phyloP scores from a whole-genome alignment of 352 stramenopile species.

The Globisporangium nagaii region DNA sequence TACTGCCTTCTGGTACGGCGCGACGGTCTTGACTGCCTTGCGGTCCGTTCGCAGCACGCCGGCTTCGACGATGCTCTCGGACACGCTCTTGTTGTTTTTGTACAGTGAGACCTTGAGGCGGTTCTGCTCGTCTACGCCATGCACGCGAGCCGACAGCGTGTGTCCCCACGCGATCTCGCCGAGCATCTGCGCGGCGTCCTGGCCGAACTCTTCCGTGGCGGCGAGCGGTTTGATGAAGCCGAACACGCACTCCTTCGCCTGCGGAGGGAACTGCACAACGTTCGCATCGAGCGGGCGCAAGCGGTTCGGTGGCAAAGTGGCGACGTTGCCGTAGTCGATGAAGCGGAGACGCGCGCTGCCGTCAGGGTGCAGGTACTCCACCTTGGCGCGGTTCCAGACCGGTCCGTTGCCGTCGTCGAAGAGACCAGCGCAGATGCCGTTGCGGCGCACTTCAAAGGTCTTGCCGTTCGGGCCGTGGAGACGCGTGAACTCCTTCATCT shows the following conservation, averaged over 20 bases:
- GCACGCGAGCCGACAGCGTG: conserved; percentile 75
- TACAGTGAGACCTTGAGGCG: conserved; percentile 73
- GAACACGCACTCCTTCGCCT: conserved; percentile 82
- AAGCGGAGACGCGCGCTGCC: conserved; percentile 84
- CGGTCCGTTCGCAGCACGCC: conserved; percentile 89
- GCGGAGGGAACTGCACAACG: conserved; percentile 86
- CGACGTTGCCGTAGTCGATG: conserved; percentile 95
- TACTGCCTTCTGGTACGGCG: conserved; percentile 73
- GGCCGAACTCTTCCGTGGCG: conserved; percentile 88
- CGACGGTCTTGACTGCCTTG: conserved; percentile 50
- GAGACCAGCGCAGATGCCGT: conserved; percentile 90
- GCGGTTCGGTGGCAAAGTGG: conserved; percentile 73
- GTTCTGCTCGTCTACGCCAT: conserved; percentile 67
- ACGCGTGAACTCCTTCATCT: conserved; percentile 91
- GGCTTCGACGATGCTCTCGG: conserved; percentile 84
- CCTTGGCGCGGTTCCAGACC: conserved; percentile 93
- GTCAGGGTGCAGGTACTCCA: conserved; percentile 73
- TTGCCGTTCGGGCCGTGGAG: conserved; percentile 86
- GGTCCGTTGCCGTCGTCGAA: conserved; percentile 93
- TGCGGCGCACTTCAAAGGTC: conserved; percentile 88
- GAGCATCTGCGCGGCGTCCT: conserved; percentile 89
- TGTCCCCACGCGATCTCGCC: conserved; percentile 91
- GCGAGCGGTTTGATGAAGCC: conserved; percentile 82
- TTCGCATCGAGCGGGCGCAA: conserved; percentile 89
- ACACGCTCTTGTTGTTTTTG: conserved; percentile 79